A percentile compares a stretch with the other conserved stretches of the same genome.
These are phyloP conservation scores for Magnolia kwangsiensis DNA, from an alignment of 164 flowering plant species.

Conservation along the genomic window DNA sequence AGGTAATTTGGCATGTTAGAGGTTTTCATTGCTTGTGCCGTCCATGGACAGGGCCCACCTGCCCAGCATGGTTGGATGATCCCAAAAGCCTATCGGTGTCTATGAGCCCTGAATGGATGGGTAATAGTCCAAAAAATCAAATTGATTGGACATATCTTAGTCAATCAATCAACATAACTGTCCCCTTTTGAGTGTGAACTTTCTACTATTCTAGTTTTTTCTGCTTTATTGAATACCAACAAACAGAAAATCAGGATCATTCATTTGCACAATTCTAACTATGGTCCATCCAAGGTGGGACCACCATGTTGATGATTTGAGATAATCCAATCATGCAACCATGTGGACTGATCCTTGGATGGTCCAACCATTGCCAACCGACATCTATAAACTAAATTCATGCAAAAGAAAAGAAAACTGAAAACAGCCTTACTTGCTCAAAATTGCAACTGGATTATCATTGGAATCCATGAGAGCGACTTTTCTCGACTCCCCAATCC, in stretches of 20 bases:
- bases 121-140: no score
- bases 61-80: no score
- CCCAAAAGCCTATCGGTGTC: no score
- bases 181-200: no score
- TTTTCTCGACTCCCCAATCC: slow-evolving; percentile 49
- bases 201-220: no score
- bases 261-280: background rate
- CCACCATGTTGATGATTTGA: background rate
- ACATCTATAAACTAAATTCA: background rate
- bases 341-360: background rate
- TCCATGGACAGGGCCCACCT: no score
- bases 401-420: background rate
- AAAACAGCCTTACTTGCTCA: slow-evolving; percentile 53
- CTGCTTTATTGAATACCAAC: no score
- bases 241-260: background rate
- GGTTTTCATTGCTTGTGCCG: no score
- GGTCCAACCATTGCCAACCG: background rate
- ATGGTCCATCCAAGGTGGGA: background rate
- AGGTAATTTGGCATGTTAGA: no score
- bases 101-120: no score
- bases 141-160: no score
- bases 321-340: background rate
- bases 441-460: slow-evolving; percentile 56
- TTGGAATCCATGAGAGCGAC: slow-evolving; percentile 70
- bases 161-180: no score